phyloP scores from a whole-genome alignment of 768 basidiomycete species.

The Pleurotus tuoliensis region DNA sequence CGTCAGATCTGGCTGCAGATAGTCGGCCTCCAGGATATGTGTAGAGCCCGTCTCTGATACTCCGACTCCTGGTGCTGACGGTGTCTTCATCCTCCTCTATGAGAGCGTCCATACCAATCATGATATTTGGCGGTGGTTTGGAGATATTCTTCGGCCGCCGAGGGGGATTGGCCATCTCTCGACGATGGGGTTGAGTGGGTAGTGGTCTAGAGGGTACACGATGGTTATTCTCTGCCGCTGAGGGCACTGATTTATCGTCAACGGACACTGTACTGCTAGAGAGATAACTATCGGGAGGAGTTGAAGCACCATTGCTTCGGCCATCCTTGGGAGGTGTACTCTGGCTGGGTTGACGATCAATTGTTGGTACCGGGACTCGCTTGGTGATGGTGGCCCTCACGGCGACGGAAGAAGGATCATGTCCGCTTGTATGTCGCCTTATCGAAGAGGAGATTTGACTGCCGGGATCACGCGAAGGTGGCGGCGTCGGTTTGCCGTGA shows the following conservation, averaged over 20 bases:
- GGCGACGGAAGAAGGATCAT: neutral
- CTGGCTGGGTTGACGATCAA: neutral
- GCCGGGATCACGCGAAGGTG: too few species aligned
- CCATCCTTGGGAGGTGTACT: too few species aligned
- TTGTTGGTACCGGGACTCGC: neutral
- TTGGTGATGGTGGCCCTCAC: slow-evolving; percentile 2
- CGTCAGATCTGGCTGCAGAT: neutral
- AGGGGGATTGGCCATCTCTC: slow-evolving; percentile 10
- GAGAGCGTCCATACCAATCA: slow-evolving; percentile 49
- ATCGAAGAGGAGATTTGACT: neutral
- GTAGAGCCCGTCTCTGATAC: slow-evolving; percentile 2
- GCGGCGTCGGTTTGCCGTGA: neutral
- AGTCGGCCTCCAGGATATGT: neutral
- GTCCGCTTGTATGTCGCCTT: too few species aligned
- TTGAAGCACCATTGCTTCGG: too few species aligned
- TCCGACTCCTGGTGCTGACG: slow-evolving; percentile 15
- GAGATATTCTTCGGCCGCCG: slow-evolving; percentile 16
- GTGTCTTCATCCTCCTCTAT: slow-evolving; percentile 50
- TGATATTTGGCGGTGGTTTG: slow-evolving; percentile 36
- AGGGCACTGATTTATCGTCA: too few species aligned
- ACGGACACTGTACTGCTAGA: too few species aligned
- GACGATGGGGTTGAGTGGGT: neutral
- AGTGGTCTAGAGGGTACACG: too few species aligned
- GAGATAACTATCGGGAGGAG: too few species aligned
- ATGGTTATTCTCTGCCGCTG: too few species aligned